Percentiles rank a stretch among this genome's conserved stretches.
phyloP scores from a whole-genome alignment of 1,284 basidiomycete species.

The Moniliophthora roreri region DNA sequence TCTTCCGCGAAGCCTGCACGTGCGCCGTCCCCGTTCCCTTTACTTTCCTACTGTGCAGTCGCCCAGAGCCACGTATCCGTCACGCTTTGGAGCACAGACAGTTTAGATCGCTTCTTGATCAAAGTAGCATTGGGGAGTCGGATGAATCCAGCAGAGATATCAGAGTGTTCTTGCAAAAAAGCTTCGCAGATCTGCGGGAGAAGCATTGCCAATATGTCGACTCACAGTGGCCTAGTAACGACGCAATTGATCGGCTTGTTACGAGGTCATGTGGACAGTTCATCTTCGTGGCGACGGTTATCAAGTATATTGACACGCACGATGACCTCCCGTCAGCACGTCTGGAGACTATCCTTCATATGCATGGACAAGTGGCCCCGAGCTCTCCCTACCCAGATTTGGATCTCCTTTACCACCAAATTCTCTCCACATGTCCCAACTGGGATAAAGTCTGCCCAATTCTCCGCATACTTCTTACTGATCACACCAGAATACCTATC shows the following conservation, averaged over 20 bases:
- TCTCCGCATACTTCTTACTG: no score
- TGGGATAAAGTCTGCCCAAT: no score
- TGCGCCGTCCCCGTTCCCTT: no score
- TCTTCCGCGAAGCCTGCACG: not conserved
- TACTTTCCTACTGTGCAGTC: not conserved
- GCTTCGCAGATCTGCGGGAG: not conserved
- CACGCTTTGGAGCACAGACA: not conserved
- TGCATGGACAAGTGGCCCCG: not conserved
- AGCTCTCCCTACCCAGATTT: not conserved
- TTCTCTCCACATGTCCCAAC: not conserved
- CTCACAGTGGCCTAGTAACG: not conserved
- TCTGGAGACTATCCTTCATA: not conserved
- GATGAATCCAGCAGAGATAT: not conserved
- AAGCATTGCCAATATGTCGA: not conserved
- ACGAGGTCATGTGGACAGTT: not conserved
- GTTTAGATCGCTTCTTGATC: not conserved
- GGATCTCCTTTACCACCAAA: not conserved
- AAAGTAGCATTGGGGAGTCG: not conserved
- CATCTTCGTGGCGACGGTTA: not conserved
- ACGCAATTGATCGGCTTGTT: not conserved
- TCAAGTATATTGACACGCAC: not conserved
- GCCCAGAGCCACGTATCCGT: not conserved
- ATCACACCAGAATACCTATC: no score
- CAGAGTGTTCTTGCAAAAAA: not conserved
- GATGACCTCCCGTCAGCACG: not conserved